Evolutionary conservation across 2,329 filamentous ascomycete species (phyloP).

Genomic region (Talaromyces verruculosus): DNA sequence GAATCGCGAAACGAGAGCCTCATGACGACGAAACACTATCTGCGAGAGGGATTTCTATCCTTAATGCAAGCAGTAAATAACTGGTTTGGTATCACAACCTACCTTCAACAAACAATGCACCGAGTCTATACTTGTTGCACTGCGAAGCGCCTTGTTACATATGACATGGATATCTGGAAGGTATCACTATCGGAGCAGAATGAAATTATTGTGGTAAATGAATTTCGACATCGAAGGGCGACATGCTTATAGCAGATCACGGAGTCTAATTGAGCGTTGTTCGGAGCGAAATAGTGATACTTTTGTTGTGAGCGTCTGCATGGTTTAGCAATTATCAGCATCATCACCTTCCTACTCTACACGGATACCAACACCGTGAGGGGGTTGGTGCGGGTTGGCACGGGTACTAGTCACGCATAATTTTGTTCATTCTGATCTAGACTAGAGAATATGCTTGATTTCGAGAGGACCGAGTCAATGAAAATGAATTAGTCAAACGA

Average conservation of each 20-base stretch:
- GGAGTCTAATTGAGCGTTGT: background rate
- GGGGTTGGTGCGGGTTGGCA: too few species aligned
- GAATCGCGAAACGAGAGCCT: background rate
- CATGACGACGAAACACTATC: background rate
- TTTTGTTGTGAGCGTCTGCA: background rate
- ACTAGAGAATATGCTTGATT: background rate
- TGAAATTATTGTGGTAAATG: background rate
- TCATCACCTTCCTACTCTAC: background rate
- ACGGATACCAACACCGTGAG: background rate
- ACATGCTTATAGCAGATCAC: background rate
- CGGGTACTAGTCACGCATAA: background rate
- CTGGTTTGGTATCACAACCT: background rate
- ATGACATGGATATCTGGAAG: background rate
- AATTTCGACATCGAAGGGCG: background rate
- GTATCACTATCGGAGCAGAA: background rate
- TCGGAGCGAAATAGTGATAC: background rate
- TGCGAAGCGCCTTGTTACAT: background rate
- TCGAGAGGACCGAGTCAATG: background rate
- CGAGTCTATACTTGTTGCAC: background rate
- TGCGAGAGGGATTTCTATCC: background rate
- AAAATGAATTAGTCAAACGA: background rate
- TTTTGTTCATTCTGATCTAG: background rate
- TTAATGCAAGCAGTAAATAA: background rate
- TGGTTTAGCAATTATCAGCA: background rate
- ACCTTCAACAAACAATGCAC: background rate